These are phyloP conservation scores for Vitis rotundifolia DNA, from an alignment of 164 flowering plant species.

Conservation along the genomic window DNA sequence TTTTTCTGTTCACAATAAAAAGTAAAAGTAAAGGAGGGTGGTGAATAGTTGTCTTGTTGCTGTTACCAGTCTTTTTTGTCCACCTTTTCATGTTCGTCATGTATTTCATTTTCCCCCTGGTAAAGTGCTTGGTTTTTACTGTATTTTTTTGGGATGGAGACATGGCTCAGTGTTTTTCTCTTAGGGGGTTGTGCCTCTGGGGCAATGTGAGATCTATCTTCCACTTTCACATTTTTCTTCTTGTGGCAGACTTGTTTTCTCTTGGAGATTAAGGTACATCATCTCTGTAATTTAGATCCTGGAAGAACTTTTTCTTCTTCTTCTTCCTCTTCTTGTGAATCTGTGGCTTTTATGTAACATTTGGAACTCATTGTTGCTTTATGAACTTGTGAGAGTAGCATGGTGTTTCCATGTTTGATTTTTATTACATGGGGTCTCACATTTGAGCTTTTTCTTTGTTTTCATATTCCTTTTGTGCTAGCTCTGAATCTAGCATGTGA, in stretches of 20 bases:
- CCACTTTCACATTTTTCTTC: background rate
- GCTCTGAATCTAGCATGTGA: background rate
- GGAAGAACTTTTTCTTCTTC: background rate
- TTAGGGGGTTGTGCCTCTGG: constrained; percentile 19
- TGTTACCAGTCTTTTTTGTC: constrained; percentile 10
- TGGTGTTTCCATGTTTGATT: background rate
- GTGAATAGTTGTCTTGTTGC: constrained; percentile 3
- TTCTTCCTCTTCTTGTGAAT: background rate
- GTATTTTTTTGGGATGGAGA: constrained; percentile 7
- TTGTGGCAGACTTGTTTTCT: too few species aligned
- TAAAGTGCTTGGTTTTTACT: constrained; percentile 7
- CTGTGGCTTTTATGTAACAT: too few species aligned
- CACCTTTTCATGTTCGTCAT: constrained; percentile 7
- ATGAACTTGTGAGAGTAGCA: background rate
- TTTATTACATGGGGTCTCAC: background rate
- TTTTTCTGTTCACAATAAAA: background rate
- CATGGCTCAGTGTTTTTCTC: background rate
- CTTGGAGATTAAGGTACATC: too few species aligned
- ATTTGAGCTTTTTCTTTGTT: background rate
- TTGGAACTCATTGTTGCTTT: too few species aligned
- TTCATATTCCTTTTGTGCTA: background rate
- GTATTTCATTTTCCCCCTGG: background rate
- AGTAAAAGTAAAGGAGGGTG: constrained; percentile 2
- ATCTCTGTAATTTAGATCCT: background rate
- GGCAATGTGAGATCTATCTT: background rate